Base-by-base conservation (phyloP, 2,329 filamentous ascomycete genomes). In the Arthrobotrys conoides region DNA sequence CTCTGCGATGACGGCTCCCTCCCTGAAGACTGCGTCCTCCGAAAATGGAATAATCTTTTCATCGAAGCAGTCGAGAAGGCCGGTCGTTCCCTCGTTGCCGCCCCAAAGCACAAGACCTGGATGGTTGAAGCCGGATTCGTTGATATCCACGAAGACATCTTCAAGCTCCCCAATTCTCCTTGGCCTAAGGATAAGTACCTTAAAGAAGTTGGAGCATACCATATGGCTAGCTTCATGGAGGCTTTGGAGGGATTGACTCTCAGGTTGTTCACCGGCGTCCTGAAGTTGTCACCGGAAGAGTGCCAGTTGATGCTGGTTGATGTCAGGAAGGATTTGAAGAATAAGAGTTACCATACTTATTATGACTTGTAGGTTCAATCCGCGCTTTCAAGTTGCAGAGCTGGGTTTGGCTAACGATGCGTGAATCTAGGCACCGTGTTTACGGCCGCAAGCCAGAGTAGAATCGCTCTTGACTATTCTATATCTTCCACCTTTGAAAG, bases 131-230 rank as follows among this genome's bases (percentile, higher is more conserved):
- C 86, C 8, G 88, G 88, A n/a, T 88, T 89, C 80, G 82, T 84
- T 55, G 88, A 89, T 80, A 86, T 89, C 46, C 86, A 84, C 0
- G 86, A 88, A 81, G 84, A 84, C n/a, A 82, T 87, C 14, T 87
- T 88, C 82, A 86, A 87, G 82, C 84, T 89, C 4, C 88, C 88
- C 1, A 86, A 89, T 38, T 88, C 88, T 0, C 86, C 86, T 0
- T 90, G 89, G 89, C 84, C 88, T 0, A 86, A 85, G 80, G 84
- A 80, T 46, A 71, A 80, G 6, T 67, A 71, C 18, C 65, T 80
- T 51, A 82, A 80, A 49, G 64, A 80, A 69, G 80, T 81, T 20
- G 81, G 82, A 5, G 81, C 80, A 22, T 80, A 80, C n/a, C 82
- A 81, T 59, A 69, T 80, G 51, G 66, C 81, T 5, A 81, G 81